These are phyloP conservation scores for Acanthamoeba castellanii DNA, from an alignment of 208 protist species.

Conservation along the genomic window DNA sequence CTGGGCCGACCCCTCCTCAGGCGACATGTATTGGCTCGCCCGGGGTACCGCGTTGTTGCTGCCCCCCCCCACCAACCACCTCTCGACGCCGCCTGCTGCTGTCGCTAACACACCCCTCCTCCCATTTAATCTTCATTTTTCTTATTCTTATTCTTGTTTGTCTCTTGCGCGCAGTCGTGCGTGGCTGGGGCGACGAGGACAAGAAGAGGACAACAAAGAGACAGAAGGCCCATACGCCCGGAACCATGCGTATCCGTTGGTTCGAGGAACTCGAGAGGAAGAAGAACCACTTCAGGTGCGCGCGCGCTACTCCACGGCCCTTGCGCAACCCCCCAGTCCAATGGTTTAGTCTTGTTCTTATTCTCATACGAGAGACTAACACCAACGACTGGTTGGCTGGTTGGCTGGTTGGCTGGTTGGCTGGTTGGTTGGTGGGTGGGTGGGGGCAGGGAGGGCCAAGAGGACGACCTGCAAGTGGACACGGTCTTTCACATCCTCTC, in stretches of 20 bases:
- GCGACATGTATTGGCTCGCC: neutral
- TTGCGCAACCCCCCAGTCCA: too few relatives aligned
- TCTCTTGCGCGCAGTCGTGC: neutral
- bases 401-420: too few relatives aligned
- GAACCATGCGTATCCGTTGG: neutral
- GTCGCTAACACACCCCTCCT: neutral
- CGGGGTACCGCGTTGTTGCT: neutral
- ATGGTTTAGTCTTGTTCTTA: too few relatives aligned
- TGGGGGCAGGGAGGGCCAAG: neutral
- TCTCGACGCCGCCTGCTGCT: neutral
- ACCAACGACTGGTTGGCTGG: too few relatives aligned
- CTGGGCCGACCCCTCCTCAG: slow-evolving; percentile 21
- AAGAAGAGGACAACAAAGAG: too few relatives aligned
- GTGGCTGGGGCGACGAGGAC: neutral
- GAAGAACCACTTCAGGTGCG: neutral
- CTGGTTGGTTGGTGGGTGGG: too few relatives aligned
- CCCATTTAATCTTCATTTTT: neutral
- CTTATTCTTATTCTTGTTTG: neutral
- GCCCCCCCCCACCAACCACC: neutral
- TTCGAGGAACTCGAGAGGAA: neutral
- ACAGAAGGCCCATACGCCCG: neutral
- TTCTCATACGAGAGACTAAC: too few relatives aligned
- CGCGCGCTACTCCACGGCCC: too few relatives aligned
- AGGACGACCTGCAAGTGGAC: neutral
- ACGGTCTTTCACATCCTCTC: neutral